phyloP scores from a whole-genome alignment of 2,329 filamentous ascomycete species.

The Bipolaris sorokiniana region DNA sequence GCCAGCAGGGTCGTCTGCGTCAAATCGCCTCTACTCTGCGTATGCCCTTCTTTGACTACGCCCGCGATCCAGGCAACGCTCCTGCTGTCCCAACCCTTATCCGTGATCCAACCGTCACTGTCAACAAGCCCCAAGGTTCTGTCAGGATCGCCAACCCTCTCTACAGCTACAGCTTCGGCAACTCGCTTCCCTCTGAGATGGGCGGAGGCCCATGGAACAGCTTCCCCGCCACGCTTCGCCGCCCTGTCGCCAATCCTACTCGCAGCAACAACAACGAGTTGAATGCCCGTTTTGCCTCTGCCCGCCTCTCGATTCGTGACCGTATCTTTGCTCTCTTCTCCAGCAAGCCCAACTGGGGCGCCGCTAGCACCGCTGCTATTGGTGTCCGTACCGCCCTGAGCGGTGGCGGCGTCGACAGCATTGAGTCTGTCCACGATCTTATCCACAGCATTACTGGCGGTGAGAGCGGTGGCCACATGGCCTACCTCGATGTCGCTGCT shows the following conservation, averaged over 20 bases:
- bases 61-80: slow-evolving; percentile 44
- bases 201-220: slow-evolving; percentile 44
- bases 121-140: slow-evolving; percentile 52
- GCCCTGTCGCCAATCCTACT: slow-evolving; percentile 40
- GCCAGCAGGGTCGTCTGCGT: slow-evolving; percentile 49
- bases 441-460: slow-evolving; percentile 46
- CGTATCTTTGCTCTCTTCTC: slow-evolving; percentile 47
- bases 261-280: slow-evolving; percentile 49
- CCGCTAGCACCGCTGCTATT: slow-evolving; percentile 37
- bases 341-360: slow-evolving; percentile 40
- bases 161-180: slow-evolving; percentile 53
- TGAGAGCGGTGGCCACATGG: slow-evolving; percentile 70
- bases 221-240: slow-evolving; percentile 41
- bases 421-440: slow-evolving; percentile 46
- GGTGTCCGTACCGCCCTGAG: slow-evolving; percentile 40
- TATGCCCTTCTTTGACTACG: slow-evolving; percentile 58
- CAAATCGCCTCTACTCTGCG: slow-evolving; percentile 51
- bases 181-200: slow-evolving; percentile 62
- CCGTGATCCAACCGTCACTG: slow-evolving; percentile 50
- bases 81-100: slow-evolving; percentile 44
- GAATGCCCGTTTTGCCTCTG: slow-evolving; percentile 34
- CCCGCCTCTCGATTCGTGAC: slow-evolving; percentile 44
- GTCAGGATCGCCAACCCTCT: slow-evolving; percentile 54
- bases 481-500: slow-evolving; percentile 73
- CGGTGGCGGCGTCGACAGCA: slow-evolving; percentile 44